Percentiles rank a stretch among this genome's conserved stretches.
phyloP scores from a whole-genome alignment of 2,329 filamentous ascomycete species.

The Cercospora beticola region DNA sequence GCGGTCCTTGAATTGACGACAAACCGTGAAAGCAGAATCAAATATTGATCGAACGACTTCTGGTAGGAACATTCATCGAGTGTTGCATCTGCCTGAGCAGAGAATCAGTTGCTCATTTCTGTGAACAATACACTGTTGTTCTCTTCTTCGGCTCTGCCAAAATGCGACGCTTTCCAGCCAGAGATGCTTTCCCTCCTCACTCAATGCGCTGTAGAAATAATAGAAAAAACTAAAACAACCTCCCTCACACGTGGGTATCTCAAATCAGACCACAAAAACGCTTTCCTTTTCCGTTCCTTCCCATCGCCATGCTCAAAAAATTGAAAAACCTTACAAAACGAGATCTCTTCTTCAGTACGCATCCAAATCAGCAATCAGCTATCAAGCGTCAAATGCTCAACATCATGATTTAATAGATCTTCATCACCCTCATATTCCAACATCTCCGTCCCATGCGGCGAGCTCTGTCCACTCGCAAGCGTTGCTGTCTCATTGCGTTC shows the following conservation, averaged over 20 bases:
- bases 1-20: too few relatives aligned
- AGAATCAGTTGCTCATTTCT: not conserved
- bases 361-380: not conserved
- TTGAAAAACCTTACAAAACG: not conserved
- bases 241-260: constrained; percentile 7
- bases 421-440: constrained; percentile 51
- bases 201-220: too few relatives aligned
- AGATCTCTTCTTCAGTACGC: not conserved
- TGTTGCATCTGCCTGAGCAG: not conserved
- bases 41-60: too few relatives aligned
- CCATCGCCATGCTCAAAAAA: not conserved
- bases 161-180: not conserved
- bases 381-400: constrained; percentile 43
- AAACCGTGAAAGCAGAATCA: too few relatives aligned
- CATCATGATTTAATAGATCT: constrained; percentile 41
- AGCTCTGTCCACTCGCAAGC: constrained; percentile 10
- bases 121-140: not conserved
- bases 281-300: not conserved
- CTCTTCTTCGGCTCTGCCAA: not conserved
- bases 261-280: not conserved
- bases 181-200: not conserved
- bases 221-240: not conserved
- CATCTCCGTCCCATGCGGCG: constrained; percentile 34
- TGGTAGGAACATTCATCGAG: not conserved
- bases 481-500: not conserved